phyloP scores from a whole-genome alignment of 176 grass and related monocot species.

The Triticum turgidum region DNA sequence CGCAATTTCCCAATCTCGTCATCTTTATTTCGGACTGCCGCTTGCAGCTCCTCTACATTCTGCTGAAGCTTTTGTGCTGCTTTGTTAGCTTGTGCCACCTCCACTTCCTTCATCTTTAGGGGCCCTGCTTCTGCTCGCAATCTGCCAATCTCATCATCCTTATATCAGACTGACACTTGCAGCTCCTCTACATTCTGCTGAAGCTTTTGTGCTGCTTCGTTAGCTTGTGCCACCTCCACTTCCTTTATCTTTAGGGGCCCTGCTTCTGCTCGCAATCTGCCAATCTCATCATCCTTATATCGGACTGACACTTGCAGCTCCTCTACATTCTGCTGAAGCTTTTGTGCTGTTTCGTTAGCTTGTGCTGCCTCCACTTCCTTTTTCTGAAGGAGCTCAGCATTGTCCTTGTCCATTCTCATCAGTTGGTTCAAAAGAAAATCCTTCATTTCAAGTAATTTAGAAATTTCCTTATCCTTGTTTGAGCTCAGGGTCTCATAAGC shows the following conservation, averaged over 20 bases:
- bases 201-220: slow-evolving; percentile 7
- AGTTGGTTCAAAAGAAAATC: too few species aligned
- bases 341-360: neutral
- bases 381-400: too few species aligned
- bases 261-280: slow-evolving; percentile 9
- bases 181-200: slow-evolving; percentile 28
- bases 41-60: slow-evolving; percentile 26
- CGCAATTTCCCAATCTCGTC: slow-evolving; percentile 27
- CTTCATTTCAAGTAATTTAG: neutral
- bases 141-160: slow-evolving; percentile 34
- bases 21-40: slow-evolving; percentile 33
- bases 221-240: slow-evolving; percentile 16
- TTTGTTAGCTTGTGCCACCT: slow-evolving; percentile 25
- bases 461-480: slow-evolving; percentile 46
- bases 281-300: slow-evolving; percentile 43
- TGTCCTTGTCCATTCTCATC: too few species aligned
- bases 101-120: too few species aligned
- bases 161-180: slow-evolving; percentile 25
- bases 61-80: slow-evolving; percentile 16
- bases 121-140: neutral
- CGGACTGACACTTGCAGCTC: slow-evolving; percentile 14
- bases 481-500: slow-evolving; percentile 38
- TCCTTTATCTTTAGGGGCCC: too few species aligned
- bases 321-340: slow-evolving; percentile 32
- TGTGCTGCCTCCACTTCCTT: slow-evolving; percentile 17